Evolutionary conservation across 192 early-diverging fungal species (phyloP).

Genomic region (Piromyces sp.): DNA sequence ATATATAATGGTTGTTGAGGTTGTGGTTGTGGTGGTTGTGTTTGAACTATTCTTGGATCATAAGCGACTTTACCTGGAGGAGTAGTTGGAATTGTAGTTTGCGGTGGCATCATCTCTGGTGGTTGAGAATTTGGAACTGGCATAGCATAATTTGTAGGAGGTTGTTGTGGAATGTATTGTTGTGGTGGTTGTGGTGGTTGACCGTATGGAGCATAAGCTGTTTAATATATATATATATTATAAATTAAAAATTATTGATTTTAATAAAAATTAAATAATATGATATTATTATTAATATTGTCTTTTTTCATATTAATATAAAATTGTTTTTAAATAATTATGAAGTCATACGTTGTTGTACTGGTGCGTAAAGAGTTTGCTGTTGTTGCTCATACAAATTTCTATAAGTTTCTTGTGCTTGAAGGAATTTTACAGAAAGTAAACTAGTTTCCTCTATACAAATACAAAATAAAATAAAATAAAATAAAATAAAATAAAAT

Average conservation of each 20-base stretch:
- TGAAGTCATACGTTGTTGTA: not conserved
- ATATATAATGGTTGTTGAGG: conserved; percentile 10
- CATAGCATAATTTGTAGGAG: too few relatives aligned
- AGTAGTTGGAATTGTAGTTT: conserved; percentile 9
- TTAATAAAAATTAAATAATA: too few relatives aligned
- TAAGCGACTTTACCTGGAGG: conserved; percentile 6
- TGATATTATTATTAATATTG: too few relatives aligned
- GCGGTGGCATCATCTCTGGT: conserved; percentile 2
- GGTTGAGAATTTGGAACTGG: not conserved
- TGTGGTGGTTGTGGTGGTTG: not conserved
- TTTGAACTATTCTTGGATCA: conserved; percentile 3
- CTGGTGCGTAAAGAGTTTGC: not conserved
- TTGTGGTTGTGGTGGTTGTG: conserved; percentile 13
- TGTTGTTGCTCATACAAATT: conserved; percentile 11
- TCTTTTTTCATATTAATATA: too few relatives aligned
- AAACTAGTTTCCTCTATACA: not conserved
- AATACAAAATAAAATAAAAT: not conserved
- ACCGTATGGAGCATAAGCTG: not conserved
- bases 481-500: too few relatives aligned
- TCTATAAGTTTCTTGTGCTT: not conserved
- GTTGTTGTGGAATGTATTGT: too few relatives aligned
- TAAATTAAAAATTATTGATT: not conserved
- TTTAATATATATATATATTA: not conserved
- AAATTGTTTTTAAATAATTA: too few relatives aligned
- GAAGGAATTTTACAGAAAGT: not conserved